Conservation (phyloP, 768 basidiomycete species). For the Kwoniella dendrophila region DNA sequence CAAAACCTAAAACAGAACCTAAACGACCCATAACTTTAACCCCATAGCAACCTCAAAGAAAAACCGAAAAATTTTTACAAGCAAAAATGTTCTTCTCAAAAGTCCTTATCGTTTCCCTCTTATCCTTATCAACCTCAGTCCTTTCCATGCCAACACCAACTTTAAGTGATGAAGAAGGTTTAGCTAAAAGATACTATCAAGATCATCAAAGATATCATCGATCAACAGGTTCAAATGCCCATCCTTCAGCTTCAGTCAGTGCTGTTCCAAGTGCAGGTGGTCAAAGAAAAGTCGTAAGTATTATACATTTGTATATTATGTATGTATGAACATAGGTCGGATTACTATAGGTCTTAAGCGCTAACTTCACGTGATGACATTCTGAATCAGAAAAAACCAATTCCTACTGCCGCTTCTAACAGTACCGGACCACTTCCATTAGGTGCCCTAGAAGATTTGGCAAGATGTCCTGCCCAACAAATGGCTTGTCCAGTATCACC, state of each 20-base stretch:
- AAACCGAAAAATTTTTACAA: background rate
- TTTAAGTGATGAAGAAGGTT: constrained; percentile 2
- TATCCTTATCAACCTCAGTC: constrained; percentile 2
- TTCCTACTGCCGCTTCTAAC: background rate
- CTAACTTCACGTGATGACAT: background rate
- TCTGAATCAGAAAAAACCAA: background rate
- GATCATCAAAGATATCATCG: constrained; percentile 17
- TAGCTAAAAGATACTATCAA: constrained; percentile 6
- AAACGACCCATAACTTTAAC: background rate
- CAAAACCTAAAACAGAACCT: background rate
- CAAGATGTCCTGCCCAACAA: constrained; percentile 22
- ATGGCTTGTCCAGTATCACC: constrained; percentile 30
- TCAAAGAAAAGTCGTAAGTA: constrained; percentile 9
- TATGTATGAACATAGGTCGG: background rate
- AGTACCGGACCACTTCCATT: background rate
- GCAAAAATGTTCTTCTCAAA: constrained; percentile 9
- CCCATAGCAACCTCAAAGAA: background rate
- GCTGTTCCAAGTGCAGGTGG: background rate
- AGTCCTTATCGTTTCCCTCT: background rate
- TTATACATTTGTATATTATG: background rate
- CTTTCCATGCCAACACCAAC: constrained; percentile 15
- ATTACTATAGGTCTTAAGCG: background rate
- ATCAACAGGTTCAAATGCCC: background rate
- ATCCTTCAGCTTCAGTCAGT: constrained; percentile 10
- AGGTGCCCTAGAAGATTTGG: constrained; percentile 18